Evolutionary conservation across 2,329 filamentous ascomycete genomes (phyloP), one percentile per base, ranked within the genome.

Genomic region (Curvularia eragrostidis): DNA sequence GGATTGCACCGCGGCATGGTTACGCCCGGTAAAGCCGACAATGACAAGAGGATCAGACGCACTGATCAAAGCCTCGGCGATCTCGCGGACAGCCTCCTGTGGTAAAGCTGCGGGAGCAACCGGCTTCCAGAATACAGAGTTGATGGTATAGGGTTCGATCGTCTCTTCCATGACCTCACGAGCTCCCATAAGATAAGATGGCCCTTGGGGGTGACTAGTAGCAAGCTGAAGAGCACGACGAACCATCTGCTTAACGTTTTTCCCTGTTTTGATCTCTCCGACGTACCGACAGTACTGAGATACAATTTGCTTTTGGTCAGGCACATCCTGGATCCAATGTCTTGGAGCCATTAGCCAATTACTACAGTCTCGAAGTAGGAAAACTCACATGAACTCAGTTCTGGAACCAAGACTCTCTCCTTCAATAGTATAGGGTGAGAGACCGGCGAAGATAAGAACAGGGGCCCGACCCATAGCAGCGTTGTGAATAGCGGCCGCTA

Each of bases 181-280:
- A 1, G 91, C 89, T 1, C 89, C 91, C 55, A 84, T 86, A 3
- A 96, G 80, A 67, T 96, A 96, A 0, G 93, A 90, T 0, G 92
- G 92, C 0, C 92, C 92, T 61, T 88, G 84, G 0, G 92, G 92
- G 52, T 89, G 88, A 28, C 87, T 91, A 46, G 80, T 89, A 0
- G 92, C 91, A 71, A 95, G 96, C 66, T 91, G 90, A 54, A 96
- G 76, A 0, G 92, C 92, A 1, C 92, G 88, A 71, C 92, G 92
- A 59, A 96, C 90, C 78, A 96, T 88, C 79, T 96, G 91, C 68
- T 96, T 96, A 57, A 96, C 86, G 70, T 96, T 96, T 70, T 85
- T 85, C 13, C 91, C 91, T 2, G 89, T 89, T 79, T 93, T 93
- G 75, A 96, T 88, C 79, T 96, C 92, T 2, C 84, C 91, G 0